A percentile compares a stretch with the other conserved stretches of the same genome.
These are phyloP conservation scores for Nitzschia sp. DNA, from an alignment of 108 stramenopile genomes.

Conservation along the genomic window DNA sequence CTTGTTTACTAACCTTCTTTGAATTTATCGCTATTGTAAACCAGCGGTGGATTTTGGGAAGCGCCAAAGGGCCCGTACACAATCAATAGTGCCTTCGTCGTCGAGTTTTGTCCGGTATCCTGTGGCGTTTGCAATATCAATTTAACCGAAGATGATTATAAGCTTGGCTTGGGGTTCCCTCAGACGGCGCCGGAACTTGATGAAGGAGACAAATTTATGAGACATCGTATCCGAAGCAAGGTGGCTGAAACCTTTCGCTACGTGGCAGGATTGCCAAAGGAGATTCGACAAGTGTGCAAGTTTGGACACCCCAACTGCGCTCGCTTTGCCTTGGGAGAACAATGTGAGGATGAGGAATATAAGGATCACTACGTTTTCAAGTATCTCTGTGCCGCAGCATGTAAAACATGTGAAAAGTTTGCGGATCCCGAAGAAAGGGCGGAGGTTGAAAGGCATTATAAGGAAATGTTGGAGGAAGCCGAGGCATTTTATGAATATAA, in stretches of 20 bases:
- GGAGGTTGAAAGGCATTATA: neutral
- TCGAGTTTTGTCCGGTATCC: conserved; percentile 28
- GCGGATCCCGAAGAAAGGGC: neutral
- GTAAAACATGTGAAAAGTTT: conserved; percentile 23
- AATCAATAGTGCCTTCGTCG: conserved; percentile 17
- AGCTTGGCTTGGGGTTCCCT: conserved; percentile 23
- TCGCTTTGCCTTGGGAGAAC: conserved; percentile 11
- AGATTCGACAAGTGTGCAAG: conserved; percentile 17
- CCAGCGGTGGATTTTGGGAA: conserved; percentile 27
- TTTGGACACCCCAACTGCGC: conserved; percentile 27
- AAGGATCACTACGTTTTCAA: conserved; percentile 22
- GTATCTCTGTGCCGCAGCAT: conserved; percentile 32
- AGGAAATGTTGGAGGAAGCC: neutral
- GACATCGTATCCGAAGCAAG: conserved; percentile 6
- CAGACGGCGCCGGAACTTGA: conserved; percentile 23
- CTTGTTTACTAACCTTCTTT: neutral
- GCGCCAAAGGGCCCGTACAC: conserved; percentile 9
- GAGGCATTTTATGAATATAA: neutral
- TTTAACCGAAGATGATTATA: conserved; percentile 18
- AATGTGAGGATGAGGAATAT: conserved; percentile 3
- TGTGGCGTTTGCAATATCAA: conserved; percentile 31
- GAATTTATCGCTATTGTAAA: neutral
- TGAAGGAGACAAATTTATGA: conserved; percentile 3
- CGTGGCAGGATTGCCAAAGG: conserved; percentile 10
- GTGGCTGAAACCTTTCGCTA: conserved; percentile 17